Evolutionary conservation across 2,329 filamentous ascomycete genomes (phyloP).

Genomic region (Xylaria digitata): DNA sequence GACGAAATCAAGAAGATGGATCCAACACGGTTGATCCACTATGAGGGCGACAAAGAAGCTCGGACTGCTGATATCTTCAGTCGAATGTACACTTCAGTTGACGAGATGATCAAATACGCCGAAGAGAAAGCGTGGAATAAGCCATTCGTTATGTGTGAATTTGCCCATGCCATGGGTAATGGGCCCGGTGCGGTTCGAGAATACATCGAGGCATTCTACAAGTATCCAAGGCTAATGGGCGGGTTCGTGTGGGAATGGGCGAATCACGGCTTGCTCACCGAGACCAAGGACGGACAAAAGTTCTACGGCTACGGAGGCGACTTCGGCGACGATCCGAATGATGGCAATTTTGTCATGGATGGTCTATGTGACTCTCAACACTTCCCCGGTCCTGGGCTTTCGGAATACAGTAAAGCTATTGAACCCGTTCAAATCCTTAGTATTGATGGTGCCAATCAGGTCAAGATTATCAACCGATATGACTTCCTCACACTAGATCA

Average conservation of each 20-base stretch:
- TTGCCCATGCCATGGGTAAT: slow-evolving; percentile 76
- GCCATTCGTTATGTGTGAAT: slow-evolving; percentile 69
- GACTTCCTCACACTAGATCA: slow-evolving; percentile 65
- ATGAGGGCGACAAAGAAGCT: slow-evolving; percentile 71
- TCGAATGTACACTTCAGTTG: slow-evolving; percentile 71
- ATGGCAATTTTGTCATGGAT: slow-evolving; percentile 69
- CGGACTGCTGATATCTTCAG: slow-evolving; percentile 71
- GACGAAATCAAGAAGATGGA: slow-evolving; percentile 69
- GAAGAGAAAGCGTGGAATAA: slow-evolving; percentile 60
- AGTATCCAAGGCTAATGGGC: slow-evolving; percentile 68
- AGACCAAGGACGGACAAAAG: slow-evolving; percentile 56
- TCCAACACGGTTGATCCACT: slow-evolving; percentile 69
- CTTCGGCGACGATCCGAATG: slow-evolving; percentile 70
- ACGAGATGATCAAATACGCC: slow-evolving; percentile 56
- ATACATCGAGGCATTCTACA: slow-evolving; percentile 73
- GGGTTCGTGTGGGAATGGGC: slow-evolving; percentile 75
- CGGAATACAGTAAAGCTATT: slow-evolving; percentile 68
- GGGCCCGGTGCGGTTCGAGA: slow-evolving; percentile 75
- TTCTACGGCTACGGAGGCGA: slow-evolving; percentile 71
- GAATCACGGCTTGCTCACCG: slow-evolving; percentile 64
- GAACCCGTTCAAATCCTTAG: slow-evolving; percentile 67
- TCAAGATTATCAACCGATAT: slow-evolving; percentile 65
- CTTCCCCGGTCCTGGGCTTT: slow-evolving; percentile 62
- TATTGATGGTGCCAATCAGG: slow-evolving; percentile 55
- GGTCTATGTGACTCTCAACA: slow-evolving; percentile 64